Evolutionary conservation across 768 basidiomycete species (phyloP), one percentile per base, ranked within the genome.

Genomic region (Kwoniella shandongensis): DNA sequence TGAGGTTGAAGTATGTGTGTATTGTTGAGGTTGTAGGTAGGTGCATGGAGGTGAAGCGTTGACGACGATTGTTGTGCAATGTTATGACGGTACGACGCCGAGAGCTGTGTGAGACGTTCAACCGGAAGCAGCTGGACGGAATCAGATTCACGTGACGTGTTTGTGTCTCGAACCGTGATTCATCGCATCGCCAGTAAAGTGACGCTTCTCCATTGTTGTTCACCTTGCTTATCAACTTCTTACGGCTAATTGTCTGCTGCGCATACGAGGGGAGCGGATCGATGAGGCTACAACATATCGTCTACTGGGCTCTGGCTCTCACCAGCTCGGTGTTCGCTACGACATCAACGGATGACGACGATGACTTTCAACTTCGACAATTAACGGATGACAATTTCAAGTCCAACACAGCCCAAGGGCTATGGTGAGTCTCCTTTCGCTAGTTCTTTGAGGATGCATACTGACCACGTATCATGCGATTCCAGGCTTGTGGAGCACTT

Each of bases 401-500:
- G 45, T 41, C 50, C 7, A 63, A 61, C 30, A 70, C 66, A 1
- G 44, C 72, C 6, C 47, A 59, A 23, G 77, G 78, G 8, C 27
- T 77, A 46, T 79, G 78, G 78, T 77, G 32, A 57, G 74, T 57
- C 17, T 6, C 13, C 3, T n/a, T 26, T 48, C 23, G 25, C 39
- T n/a, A 22, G 11, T 29, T 18, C 5, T 18, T 41, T 3, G 8
- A 25, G 35, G 35, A 30, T 41, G 17, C 32, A 36, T 25, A 32
- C 54, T 48, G n/a, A 15, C 15, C n/a, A n/a, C n/a, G n/a, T n/a
- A n/a, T n/a, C n/a, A n/a, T n/a, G n/a, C 29, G 47, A 36, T 35
- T 13, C 10, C 51, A 80, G 85, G 85, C 85, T 93, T 57, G 79
- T 94, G 46, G 91, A 94, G 66, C 87, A 88, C 75, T 96, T 84